These are phyloP conservation scores for Chalaropsis thielavioides DNA, from an alignment of 2,329 filamentous ascomycete species.

Conservation along the genomic window DNA sequence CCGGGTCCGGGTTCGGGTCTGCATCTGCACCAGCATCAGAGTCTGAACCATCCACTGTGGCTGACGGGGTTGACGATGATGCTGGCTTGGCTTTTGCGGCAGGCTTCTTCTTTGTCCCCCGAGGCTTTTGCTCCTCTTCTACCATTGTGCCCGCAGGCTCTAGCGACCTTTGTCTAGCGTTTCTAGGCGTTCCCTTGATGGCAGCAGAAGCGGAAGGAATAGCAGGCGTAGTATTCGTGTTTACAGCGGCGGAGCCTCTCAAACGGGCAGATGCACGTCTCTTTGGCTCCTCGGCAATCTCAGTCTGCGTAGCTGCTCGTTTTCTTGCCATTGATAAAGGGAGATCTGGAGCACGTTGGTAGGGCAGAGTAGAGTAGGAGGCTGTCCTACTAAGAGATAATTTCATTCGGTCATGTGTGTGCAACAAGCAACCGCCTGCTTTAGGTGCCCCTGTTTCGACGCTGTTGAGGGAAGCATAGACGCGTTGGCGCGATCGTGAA, in stretches of 20 bases:
- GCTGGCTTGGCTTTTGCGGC: not conserved
- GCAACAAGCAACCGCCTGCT: too few relatives aligned
- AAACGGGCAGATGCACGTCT: constrained; percentile 13
- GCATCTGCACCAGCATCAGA: constrained; percentile 15
- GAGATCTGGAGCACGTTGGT: not conserved
- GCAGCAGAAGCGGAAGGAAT: not conserved
- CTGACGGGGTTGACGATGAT: not conserved
- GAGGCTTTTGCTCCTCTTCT: not conserved
- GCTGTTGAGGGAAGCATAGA: not conserved
- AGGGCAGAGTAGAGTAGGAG: not conserved
- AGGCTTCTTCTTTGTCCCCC: not conserved
- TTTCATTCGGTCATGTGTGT: not conserved
- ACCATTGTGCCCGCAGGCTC: not conserved
- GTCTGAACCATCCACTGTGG: not conserved
- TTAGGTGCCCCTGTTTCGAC: too few relatives aligned
- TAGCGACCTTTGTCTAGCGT: not conserved
- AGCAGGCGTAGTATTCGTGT: not conserved
- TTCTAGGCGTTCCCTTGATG: not conserved
- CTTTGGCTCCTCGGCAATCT: constrained; percentile 8
- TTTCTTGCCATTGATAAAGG: constrained; percentile 11
- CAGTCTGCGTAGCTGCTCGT: constrained; percentile 7
- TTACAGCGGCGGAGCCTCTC: not conserved
- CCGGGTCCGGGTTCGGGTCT: constrained; percentile 20
- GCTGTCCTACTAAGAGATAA: not conserved
- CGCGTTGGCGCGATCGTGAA: not conserved